phyloP scores from a whole-genome alignment of 306 rosid genomes.

The Pterocarpus santalinus region DNA sequence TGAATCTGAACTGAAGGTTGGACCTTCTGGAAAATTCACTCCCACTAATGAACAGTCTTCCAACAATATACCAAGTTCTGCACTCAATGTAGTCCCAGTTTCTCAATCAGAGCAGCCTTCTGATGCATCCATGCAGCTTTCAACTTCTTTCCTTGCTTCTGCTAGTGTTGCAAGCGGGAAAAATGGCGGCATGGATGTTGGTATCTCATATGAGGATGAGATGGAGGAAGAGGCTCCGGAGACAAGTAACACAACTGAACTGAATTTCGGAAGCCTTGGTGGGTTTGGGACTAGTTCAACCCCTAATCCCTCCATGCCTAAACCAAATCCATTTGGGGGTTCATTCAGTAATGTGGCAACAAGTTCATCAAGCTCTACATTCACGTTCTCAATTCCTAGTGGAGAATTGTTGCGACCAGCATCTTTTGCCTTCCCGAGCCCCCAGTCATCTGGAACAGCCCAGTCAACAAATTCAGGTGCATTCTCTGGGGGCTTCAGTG shows the following conservation, averaged over 20 bases:
- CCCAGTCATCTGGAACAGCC: conserved; percentile 57
- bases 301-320: conserved; percentile 63
- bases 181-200: conserved; percentile 58
- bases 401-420: conserved; percentile 90
- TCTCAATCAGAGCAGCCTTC: conserved; percentile 58
- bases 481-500: conserved; percentile 70
- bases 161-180: conserved; percentile 52
- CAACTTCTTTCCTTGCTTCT: conserved; percentile 54
- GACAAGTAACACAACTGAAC: conserved; percentile 58
- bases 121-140: conserved; percentile 54
- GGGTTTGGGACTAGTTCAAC: conserved; percentile 70
- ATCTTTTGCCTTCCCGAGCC: conserved; percentile 74
- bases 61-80: conserved; percentile 42
- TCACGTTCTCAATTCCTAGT: conserved; percentile 61
- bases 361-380: conserved; percentile 51
- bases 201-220: conserved; percentile 70
- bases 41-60: conserved; percentile 42
- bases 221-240: conserved; percentile 98
- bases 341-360: conserved; percentile 65
- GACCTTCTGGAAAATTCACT: conserved; percentile 49
- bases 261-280: conserved; percentile 68
- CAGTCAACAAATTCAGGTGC: conserved; percentile 66
- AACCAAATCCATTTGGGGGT: conserved; percentile 81
- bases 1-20: conserved; percentile 53
- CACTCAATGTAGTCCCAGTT: conserved; percentile 39